Base-by-base conservation (phyloP, 2,329 filamentous ascomycete species). In the Tolypocladium inflatum region DNA sequence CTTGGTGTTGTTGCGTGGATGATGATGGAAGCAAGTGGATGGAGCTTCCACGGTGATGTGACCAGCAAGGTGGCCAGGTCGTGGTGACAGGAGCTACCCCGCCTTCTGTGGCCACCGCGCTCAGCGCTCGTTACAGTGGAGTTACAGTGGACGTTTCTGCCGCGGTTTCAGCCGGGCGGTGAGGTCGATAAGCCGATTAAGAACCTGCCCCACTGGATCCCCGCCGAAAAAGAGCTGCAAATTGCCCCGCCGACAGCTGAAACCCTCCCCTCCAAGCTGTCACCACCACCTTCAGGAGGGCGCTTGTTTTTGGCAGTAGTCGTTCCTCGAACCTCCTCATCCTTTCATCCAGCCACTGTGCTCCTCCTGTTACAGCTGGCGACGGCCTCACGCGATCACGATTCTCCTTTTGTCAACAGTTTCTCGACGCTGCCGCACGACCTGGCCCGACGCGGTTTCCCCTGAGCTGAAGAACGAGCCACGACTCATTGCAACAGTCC, bases 11-110 rank as follows among this genome's bases (percentile, higher is more conserved):
- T 21, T 42, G 56, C 38, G 42, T 56, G 42, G 56, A 59, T 55
- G 54, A 53, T 55, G 57, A 62, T 38, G 62, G 57, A 43, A 58
- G 55, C 56, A 61, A 59, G 50, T 45, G 41, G 39, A 57, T 37
- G 58, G 56, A 56, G 60, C 53, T 50, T 21, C 41, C 10, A 41
- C 33, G 38, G 26, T 57, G n/a, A 23, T 57, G 45, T 39, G 33
- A 50, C 55, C 45, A 59, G 51, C 51, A 35, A 33, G 41, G 38
- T 15, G 19, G 39, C 19, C 7, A n/a, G 13, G 23, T 55, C 8
- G 30, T 17, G 19, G 39, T 19, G 54, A 38, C 11, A 39, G 30
- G 45, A 48, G 48, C 51, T 58, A 55, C 57, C 57, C 57, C 57
- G 42, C 57, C 57, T 55, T 23, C n/a, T 37, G 41, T 35, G 43